These are phyloP conservation scores for Marasmius oreades DNA, from an alignment of 1,284 basidiomycete species.

Conservation along the genomic window DNA sequence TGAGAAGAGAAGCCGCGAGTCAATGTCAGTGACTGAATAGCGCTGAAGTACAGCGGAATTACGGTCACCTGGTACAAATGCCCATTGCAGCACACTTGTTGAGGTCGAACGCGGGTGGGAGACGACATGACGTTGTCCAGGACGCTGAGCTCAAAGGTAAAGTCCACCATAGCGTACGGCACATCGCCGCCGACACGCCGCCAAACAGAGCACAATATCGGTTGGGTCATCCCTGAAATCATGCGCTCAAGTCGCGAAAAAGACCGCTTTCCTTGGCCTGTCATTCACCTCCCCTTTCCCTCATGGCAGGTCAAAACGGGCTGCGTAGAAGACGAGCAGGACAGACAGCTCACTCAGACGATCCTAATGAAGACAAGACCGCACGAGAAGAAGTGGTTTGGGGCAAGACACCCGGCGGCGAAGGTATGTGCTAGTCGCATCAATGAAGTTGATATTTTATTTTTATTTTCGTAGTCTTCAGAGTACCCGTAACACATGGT, in stretches of 20 bases:
- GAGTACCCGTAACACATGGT: slow-evolving; percentile 93
- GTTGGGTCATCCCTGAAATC: neutral
- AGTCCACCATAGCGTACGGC: no score
- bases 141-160: no score
- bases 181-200: no score
- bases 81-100: no score
- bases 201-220: neutral
- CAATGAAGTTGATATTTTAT: neutral
- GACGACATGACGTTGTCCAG: no score
- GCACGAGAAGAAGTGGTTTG: slow-evolving; percentile 59
- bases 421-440: slow-evolving; percentile 47
- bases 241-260: neutral
- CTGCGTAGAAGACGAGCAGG: neutral
- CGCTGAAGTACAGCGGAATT: no score
- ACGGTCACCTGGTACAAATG: no score
- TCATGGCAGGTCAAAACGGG: neutral
- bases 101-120: no score
- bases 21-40: no score
- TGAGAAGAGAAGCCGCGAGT: no score
- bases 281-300: neutral
- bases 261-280: neutral
- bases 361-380: neutral
- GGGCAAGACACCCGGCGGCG: slow-evolving; percentile 83
- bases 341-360: neutral
- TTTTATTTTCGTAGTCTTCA: slow-evolving; percentile 68